Evolutionary conservation across 2,329 filamentous ascomycete species (phyloP), one percentile per base, ranked within the genome.

Genomic region (Colletotrichum shisoi): DNA sequence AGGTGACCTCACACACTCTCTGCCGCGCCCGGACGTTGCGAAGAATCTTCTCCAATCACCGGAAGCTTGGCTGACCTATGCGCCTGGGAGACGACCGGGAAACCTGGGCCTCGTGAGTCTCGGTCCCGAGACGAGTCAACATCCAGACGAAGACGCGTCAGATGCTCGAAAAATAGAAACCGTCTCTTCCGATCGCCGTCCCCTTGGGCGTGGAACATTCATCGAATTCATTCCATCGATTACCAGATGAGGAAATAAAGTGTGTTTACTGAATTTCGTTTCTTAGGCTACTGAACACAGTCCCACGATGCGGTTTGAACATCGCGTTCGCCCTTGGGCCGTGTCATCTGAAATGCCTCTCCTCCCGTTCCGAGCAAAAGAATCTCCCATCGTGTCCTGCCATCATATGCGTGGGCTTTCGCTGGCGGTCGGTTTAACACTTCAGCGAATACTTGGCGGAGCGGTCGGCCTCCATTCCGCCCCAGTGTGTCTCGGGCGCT

Each of bases 401-500:
- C 40, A 24, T 24, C 19, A 34, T 17, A 27, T 21, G 24, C 31
- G 52, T 31, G 19, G n/a, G 17, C 31, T 21, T 8, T 54, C 31
- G 24, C 34, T 31, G 31, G 7, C 40, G 15, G 31, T 9, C 45
- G 40, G 13, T 15, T 59, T 48, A 64, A 40, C 76, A 78, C 69
- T 67, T 70, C 60, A 78, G 72, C 46, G 71, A 67, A 62, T 74
- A 90, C 81, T 90, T 90, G 69, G 80, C 66, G 74, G 79, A 81
- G 71, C 88, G 81, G 68, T 88, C 83, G 0, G 82, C 80, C 48
- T 82, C 87, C 83, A 88, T 90, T 48, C 87, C 85, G 72, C 89
- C 89, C 89, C 89, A 91, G 72, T 89, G 84, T 42, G 84, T 88
- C 83, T 91, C 89, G 72, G 89, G 85, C 54, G 82, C 84, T 12